phyloP scores from a whole-genome alignment of 2,329 filamentous ascomycete genomes.

The Pyricularia pennisetigena region DNA sequence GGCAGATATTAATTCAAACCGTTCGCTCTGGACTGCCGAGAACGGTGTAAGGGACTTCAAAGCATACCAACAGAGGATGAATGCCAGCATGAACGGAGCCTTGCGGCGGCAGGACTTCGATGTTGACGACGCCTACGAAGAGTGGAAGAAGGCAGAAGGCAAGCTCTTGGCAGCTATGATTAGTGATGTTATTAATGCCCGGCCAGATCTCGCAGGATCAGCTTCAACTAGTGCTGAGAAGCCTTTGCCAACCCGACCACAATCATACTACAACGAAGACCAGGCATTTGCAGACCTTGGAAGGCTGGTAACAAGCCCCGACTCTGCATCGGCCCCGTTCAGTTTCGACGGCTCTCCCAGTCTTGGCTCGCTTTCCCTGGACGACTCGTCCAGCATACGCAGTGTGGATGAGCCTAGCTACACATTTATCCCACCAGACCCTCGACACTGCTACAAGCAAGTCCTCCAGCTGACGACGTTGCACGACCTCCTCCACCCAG shows the following conservation, averaged over 20 bases:
- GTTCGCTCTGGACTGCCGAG: slow-evolving; percentile 78
- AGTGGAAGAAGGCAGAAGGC: slow-evolving; percentile 85
- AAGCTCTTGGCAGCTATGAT: slow-evolving; percentile 89
- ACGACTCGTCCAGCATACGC: slow-evolving; percentile 39
- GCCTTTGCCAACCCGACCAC: slow-evolving; percentile 44
- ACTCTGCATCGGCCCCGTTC: slow-evolving; percentile 24
- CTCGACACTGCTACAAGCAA: slow-evolving; percentile 72
- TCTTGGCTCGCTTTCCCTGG: slow-evolving; percentile 55
- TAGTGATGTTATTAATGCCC: slow-evolving; percentile 76
- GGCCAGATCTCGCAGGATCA: slow-evolving; percentile 74
- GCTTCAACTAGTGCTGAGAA: slow-evolving; percentile 51
- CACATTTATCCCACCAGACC: slow-evolving; percentile 81
- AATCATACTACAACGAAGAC: slow-evolving; percentile 35
- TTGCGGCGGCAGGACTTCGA: slow-evolving; percentile 83
- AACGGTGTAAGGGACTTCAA: slow-evolving; percentile 87
- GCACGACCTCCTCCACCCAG: slow-evolving; percentile 38
- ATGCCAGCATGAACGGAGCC: slow-evolving; percentile 67
- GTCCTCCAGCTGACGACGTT: slow-evolving; percentile 69
- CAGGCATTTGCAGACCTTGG: slow-evolving; percentile 42
- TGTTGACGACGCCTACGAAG: slow-evolving; percentile 73
- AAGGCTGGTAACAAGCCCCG: slow-evolving; percentile 37
- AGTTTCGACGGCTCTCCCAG: slow-evolving; percentile 58
- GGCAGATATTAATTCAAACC: slow-evolving; percentile 75
- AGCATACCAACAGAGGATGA: slow-evolving; percentile 82
- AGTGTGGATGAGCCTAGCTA: slow-evolving; percentile 59